Evolutionary conservation across 345 rosid species (phyloP).

Genomic region (Gossypium turneri): DNA sequence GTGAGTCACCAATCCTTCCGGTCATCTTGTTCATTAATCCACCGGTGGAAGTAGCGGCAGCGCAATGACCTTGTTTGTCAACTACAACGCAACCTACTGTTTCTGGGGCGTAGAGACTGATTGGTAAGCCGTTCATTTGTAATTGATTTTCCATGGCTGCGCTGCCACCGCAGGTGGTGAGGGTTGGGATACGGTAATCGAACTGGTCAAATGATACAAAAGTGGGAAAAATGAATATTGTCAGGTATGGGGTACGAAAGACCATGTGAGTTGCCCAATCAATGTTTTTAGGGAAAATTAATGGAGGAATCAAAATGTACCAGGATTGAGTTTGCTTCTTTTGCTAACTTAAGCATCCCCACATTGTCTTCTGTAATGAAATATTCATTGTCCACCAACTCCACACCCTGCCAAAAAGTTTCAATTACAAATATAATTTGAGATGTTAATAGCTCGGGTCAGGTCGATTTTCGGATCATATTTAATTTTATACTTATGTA

Average conservation of each 20-base stretch:
- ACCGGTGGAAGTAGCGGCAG: slow-evolving; percentile 92
- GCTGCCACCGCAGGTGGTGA: slow-evolving; percentile 48
- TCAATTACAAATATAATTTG: no score
- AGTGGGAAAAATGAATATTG: neutral
- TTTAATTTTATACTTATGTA: no score
- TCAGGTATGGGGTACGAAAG: neutral
- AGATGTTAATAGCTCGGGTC: no score
- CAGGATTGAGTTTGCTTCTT: slow-evolving; percentile 86
- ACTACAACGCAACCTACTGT: slow-evolving; percentile 95
- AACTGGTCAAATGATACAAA: slow-evolving; percentile 37
- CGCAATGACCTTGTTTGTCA: slow-evolving; percentile 75
- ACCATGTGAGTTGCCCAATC: neutral
- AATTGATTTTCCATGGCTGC: slow-evolving; percentile 53
- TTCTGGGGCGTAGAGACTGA: slow-evolving; percentile 84
- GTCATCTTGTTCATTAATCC: slow-evolving; percentile 88
- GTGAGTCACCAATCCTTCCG: slow-evolving; percentile 96
- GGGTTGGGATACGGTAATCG: slow-evolving; percentile 72
- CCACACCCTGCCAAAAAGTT: slow-evolving; percentile 54
- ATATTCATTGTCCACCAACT: slow-evolving; percentile 71
- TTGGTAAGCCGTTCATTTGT: slow-evolving; percentile 87
- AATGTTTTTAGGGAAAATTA: neutral
- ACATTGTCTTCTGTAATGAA: slow-evolving; percentile 82
- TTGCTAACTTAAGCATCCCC: slow-evolving; percentile 82
- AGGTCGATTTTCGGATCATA: no score
- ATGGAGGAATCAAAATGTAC: slow-evolving; percentile 29